Conservation (phyloP, 2,329 filamentous ascomycete species). For the Hawksworthiomyces lignivorus region DNA sequence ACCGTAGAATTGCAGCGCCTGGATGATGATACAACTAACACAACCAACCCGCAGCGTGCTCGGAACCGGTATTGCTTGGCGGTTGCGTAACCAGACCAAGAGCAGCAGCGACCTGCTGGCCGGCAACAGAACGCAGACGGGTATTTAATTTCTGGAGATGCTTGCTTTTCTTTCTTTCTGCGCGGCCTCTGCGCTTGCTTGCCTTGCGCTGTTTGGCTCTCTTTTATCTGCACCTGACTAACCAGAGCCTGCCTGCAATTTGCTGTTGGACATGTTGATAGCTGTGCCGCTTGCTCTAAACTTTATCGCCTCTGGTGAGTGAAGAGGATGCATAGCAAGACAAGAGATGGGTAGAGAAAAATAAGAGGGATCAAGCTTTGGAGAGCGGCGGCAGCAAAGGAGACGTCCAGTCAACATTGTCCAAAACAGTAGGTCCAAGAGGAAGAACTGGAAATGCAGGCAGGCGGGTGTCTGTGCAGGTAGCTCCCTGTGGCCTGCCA, state of each 20-base stretch:
- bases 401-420: too few relatives aligned
- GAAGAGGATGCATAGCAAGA: constrained; percentile 20
- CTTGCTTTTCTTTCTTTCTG: background rate
- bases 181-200: background rate
- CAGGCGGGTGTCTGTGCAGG: too few relatives aligned
- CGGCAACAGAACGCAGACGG: constrained; percentile 75
- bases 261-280: constrained; percentile 29
- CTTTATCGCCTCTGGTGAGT: constrained; percentile 91
- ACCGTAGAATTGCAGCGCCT: background rate
- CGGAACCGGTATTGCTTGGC: constrained; percentile 54
- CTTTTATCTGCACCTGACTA: constrained; percentile 3
- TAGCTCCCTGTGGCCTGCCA: too few relatives aligned
- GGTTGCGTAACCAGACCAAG: constrained; percentile 51
- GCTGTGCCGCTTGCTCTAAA: constrained; percentile 76
- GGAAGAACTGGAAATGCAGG: too few relatives aligned
- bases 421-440: too few relatives aligned
- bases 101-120: constrained; percentile 67
- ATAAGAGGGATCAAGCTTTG: background rate
- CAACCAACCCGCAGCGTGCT: constrained; percentile 42
- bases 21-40: background rate
- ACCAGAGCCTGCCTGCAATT: constrained; percentile 4
- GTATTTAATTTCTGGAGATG: constrained; percentile 33
- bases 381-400: constrained; percentile 5
- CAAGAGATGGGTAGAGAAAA: constrained; percentile 13
- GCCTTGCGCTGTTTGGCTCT: background rate